Evolutionary conservation across 768 basidiomycete species (phyloP).

Genomic region (Suillus clintonianus): DNA sequence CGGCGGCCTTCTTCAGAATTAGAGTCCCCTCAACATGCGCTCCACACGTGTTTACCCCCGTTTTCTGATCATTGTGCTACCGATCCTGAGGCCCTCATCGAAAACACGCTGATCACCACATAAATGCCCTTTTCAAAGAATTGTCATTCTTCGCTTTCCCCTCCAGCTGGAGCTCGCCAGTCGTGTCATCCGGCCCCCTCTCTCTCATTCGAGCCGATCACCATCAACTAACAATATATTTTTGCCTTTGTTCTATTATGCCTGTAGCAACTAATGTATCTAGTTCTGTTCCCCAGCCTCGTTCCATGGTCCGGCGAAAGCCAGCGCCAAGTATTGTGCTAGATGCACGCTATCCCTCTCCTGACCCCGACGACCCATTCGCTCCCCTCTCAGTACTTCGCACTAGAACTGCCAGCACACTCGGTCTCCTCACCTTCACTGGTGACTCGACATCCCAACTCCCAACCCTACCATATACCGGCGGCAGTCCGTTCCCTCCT

Average conservation of each 20-base stretch:
- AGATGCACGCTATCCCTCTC: slow-evolving; percentile 59
- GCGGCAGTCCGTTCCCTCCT: slow-evolving; percentile 30
- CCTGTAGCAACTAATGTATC: slow-evolving; percentile 29
- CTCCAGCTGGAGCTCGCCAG: slow-evolving; percentile 16
- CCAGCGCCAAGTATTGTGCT: slow-evolving; percentile 55
- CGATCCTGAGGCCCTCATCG: slow-evolving; percentile 28
- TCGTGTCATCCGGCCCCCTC: slow-evolving; percentile 4
- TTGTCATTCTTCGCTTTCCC: slow-evolving; percentile 12
- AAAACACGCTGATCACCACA: slow-evolving; percentile 37
- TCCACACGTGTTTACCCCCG: slow-evolving; percentile 10
- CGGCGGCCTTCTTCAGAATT: slow-evolving; percentile 10
- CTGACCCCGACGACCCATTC: slow-evolving; percentile 72
- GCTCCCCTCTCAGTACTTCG: slow-evolving; percentile 68
- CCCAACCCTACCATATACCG: slow-evolving; percentile 31
- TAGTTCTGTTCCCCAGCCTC: slow-evolving; percentile 20
- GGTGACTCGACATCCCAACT: slow-evolving; percentile 32
- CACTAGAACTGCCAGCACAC: slow-evolving; percentile 50
- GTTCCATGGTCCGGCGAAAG: slow-evolving; percentile 44
- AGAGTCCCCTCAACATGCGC: slow-evolving; percentile 6
- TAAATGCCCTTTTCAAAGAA: slow-evolving; percentile 22
- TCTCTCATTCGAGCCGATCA: slow-evolving; percentile 11
- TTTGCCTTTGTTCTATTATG: slow-evolving; percentile 25
- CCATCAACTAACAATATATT: slow-evolving; percentile 13
- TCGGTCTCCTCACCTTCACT: slow-evolving; percentile 34
- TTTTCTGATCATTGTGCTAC: slow-evolving; percentile 12